phyloP scores from a whole-genome alignment of 169 alveolate genomes.

The Eimeria maxima region DNA sequence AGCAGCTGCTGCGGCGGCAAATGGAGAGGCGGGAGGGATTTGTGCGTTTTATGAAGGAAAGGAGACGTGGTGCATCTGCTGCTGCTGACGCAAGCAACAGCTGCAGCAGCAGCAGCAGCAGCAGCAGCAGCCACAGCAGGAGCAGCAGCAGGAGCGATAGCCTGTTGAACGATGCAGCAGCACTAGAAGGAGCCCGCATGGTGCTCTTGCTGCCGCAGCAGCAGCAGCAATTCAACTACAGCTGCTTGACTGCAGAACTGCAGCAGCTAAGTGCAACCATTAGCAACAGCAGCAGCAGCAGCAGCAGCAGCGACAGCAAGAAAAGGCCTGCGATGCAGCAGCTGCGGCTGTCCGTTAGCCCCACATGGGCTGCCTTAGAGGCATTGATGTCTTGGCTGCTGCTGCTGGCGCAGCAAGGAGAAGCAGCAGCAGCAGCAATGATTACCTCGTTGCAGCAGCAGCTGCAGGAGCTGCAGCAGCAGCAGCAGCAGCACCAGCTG shows the following conservation, averaged over 20 bases:
- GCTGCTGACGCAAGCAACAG: background rate
- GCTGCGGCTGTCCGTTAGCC: conserved; percentile 26
- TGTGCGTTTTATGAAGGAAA: background rate
- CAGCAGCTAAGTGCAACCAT: background rate
- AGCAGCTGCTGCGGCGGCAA: conserved; percentile 6
- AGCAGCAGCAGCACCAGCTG: background rate
- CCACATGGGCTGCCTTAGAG: conserved; percentile 10
- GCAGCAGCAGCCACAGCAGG: conserved; percentile 33
- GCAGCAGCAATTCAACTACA: background rate
- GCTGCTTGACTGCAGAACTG: conserved; percentile 17
- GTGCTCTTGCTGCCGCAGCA: conserved; percentile 64
- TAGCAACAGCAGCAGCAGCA: conserved; percentile 2
- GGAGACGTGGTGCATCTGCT: background rate
- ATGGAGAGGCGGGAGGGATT: background rate
- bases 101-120: background rate
- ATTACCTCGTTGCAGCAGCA: background rate
- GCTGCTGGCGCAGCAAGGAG: background rate
- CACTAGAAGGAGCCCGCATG: conserved; percentile 14
- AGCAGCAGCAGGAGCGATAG: conserved; percentile 53
- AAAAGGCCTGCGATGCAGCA: background rate
- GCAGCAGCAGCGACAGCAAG: background rate
- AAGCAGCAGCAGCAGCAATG: conserved; percentile 26
- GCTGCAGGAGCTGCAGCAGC: conserved; percentile 14
- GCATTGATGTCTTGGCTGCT: conserved; percentile 6
- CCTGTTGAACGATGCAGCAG: background rate